Evolutionary conservation across 129 eudicot genomes (phyloP).

Genomic region (sunflower (Helianthus annuus)): HanXRQr2.0-SUNRISE NC_035444.2:81358213-81358712

Average conservation of each 20-base stretch:
- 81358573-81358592: conserved; percentile 60
- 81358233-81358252: no score
- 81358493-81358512: conserved; percentile 81
- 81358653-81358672: conserved; percentile 78
- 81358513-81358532: conserved; percentile 72
- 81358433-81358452: conserved; percentile 52
- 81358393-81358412: not conserved
- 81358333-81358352: no score
- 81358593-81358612: conserved; percentile 53
- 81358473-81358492: conserved; percentile 87
- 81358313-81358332: no score
- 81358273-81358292: no score
- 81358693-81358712: conserved; percentile 94
- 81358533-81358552: conserved; percentile 92
- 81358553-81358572: conserved; percentile 56
- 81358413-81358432: conserved; percentile 31
- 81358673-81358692: conserved; percentile 75
- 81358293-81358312: no score
- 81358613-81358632: conserved; percentile 39
- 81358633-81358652: conserved; percentile 78
- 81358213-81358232: no score
- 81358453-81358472: conserved; percentile 53
- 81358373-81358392: conserved; percentile 12
- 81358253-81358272: not conserved
- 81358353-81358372: not conserved